These are phyloP conservation scores for Aspergillus haitiensis DNA, from an alignment of 495 filamentous ascomycete species.

Conservation along the genomic window DNA sequence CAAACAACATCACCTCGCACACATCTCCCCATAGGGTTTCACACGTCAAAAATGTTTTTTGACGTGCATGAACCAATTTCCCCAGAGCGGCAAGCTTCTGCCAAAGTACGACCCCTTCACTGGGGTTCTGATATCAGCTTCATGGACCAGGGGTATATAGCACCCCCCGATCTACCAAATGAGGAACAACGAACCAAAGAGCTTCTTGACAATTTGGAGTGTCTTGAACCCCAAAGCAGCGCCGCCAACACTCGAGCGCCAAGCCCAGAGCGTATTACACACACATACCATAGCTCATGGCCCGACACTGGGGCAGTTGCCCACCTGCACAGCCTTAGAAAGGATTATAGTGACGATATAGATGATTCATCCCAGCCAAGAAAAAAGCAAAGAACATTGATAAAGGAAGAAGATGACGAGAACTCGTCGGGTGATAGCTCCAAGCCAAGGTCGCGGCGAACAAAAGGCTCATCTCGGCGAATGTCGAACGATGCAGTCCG, in stretches of 20 bases:
- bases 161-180: conserved; percentile 54
- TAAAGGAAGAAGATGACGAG: conserved; percentile 42
- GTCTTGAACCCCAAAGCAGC: conserved; percentile 54
- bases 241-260: conserved; percentile 58
- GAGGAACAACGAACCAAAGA: conserved; percentile 54
- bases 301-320: conserved; percentile 8
- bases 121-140: conserved; percentile 70
- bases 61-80: conserved; percentile 44
- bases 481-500: conserved; percentile 35
- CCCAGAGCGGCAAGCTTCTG: conserved; percentile 40
- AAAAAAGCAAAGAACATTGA: conserved; percentile 35
- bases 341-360: conserved; percentile 20
- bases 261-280: conserved; percentile 48
- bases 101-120: conserved; percentile 47
- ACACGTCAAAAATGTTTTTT: conserved; percentile 49
- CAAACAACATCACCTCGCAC: conserved; percentile 23
- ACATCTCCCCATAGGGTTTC: conserved; percentile 36
- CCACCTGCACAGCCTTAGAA: conserved; percentile 16
- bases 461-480: conserved; percentile 41
- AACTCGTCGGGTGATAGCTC: conserved; percentile 42
- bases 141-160: conserved; percentile 55
- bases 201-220: conserved; percentile 54
- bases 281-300: conserved; percentile 23
- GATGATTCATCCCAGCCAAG: conserved; percentile 37
- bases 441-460: conserved; percentile 49